These are phyloP conservation scores for Ceratocystis albifundus DNA, from an alignment of 2,329 filamentous ascomycete genomes.

Conservation along the genomic window DNA sequence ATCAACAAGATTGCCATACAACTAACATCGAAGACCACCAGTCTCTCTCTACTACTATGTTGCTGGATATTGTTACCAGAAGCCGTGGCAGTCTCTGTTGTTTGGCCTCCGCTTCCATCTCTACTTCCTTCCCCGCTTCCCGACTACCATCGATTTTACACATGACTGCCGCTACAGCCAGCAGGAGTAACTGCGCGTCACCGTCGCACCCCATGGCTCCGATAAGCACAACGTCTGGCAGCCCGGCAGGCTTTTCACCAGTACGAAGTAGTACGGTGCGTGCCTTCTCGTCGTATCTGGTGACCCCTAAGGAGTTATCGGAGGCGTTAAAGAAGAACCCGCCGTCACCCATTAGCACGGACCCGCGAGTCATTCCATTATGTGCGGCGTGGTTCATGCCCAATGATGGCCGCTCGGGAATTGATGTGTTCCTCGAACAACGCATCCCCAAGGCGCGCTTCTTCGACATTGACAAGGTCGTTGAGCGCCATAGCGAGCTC, in stretches of 20 bases:
- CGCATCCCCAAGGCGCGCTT: conserved; percentile 85
- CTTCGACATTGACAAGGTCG: conserved; percentile 89
- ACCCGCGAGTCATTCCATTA: conserved; percentile 73
- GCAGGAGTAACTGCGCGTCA: no score
- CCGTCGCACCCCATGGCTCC: conserved; percentile 27
- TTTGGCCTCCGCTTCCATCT: conserved; percentile 15
- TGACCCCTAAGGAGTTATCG: conserved; percentile 71
- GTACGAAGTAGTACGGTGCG: conserved; percentile 7
- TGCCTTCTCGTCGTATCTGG: conserved; percentile 65
- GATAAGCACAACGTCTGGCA: not conserved
- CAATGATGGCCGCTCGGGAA: conserved; percentile 74
- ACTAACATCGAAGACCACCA: not conserved
- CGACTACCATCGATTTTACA: conserved; percentile 30
- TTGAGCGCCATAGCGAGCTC: conserved; percentile 77
- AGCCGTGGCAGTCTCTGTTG: conserved; percentile 15
- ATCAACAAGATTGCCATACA: not conserved
- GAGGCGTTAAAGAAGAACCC: conserved; percentile 74
- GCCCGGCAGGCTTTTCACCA: conserved; percentile 27
- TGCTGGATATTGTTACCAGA: conserved; percentile 17
- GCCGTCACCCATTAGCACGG: conserved; percentile 64
- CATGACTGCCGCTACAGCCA: not conserved
- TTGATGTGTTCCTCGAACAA: conserved; percentile 66
- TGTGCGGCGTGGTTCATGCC: conserved; percentile 95
- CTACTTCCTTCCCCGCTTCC: conserved; percentile 32
- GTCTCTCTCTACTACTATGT: conserved; percentile 10